Evolutionary conservation across 805 yeast genomes (phyloP), one percentile per base, ranked within the genome.

Genomic region (Candida khao-thaluensis): DNA sequence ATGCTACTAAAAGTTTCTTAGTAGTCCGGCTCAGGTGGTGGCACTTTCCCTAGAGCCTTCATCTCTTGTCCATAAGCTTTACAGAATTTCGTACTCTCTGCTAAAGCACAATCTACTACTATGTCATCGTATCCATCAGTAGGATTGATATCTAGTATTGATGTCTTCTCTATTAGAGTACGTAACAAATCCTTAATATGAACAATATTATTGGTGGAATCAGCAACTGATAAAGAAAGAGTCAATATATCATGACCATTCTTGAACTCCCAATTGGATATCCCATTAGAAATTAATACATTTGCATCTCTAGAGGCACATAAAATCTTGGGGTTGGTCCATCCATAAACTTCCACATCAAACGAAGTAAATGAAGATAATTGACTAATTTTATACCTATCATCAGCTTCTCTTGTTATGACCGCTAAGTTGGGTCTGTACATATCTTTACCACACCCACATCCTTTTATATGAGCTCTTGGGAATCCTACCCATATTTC

Each of bases 401-500:
- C 42, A 31, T 40, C 44, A 7, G 30, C 38, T 33, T 35, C 43
- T 40, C 43, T 52, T 11, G 47, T 50, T 4, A 56, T 38, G 4
- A 66, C 53, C 7, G 64, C 66, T 38, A 68, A 37, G 43, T 68
- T 68, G 11, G 72, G 72, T 26, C 73, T 49, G 45, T 67, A 67
- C 52, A 66, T 56, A 17, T 52, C 53, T n/a, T 44, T 41, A 10
- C 71, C 70, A 49, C 73, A 68, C 2, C 72, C 72, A 52, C 73
- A 68, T 3, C 43, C 40, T 20, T 48, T 44, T 10, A 67, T 41
- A 39, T 68, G 71, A 3, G 71, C 70, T 35, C 72, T 47, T 4
- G 72, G 69, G 43, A 67, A 60, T 2, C 71, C 71, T 3, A 64
- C 38, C 65, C 65, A 66, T 5, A 66, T 49, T 41, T 66, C 69